These are phyloP conservation scores for Pseudonitzschia pungens DNA, from an alignment of 108 stramenopile genomes.

Conservation along the genomic window DNA sequence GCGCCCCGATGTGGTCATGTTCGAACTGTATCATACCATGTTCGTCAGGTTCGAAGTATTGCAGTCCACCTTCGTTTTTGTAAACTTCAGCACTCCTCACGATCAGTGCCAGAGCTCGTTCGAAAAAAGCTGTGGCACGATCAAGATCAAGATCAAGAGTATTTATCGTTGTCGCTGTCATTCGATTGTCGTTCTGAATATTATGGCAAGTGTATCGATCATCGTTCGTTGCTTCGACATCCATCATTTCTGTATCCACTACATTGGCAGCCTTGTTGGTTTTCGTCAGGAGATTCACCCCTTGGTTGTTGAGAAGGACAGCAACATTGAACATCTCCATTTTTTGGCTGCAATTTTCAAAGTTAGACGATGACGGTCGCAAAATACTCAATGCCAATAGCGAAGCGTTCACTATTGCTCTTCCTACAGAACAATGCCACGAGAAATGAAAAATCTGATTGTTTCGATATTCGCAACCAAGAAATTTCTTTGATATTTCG, in stretches of 20 bases:
- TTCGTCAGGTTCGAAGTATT: background rate
- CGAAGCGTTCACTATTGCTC: constrained; percentile 1
- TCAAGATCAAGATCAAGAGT: constrained; percentile 1
- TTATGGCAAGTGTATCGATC: background rate
- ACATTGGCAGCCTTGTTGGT: constrained; percentile 2
- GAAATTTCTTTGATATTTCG: too few species aligned
- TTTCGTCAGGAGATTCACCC: constrained; percentile 7
- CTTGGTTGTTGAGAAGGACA: constrained; percentile 11
- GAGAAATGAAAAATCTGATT: background rate
- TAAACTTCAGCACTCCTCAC: constrained; percentile 5
- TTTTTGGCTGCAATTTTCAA: background rate
- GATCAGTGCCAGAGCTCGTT: constrained; percentile 13
- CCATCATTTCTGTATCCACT: background rate
- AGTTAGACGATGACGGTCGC: background rate
- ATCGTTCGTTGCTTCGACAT: background rate
- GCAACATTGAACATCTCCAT: constrained; percentile 7
- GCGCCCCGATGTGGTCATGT: background rate
- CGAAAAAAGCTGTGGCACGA: constrained; percentile 6
- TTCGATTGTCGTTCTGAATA: constrained; percentile 1
- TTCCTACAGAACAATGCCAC: background rate
- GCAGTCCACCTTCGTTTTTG: background rate
- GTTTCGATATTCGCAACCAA: background rate
- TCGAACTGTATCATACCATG: constrained; percentile 16
- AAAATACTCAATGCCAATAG: background rate
- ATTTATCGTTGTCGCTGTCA: constrained; percentile 9